A percentile compares a stretch with the other conserved stretches of the same genome.
Evolutionary conservation across 768 basidiomycete genomes (phyloP).

Genomic region (Tubosaeta sp.): DNA sequence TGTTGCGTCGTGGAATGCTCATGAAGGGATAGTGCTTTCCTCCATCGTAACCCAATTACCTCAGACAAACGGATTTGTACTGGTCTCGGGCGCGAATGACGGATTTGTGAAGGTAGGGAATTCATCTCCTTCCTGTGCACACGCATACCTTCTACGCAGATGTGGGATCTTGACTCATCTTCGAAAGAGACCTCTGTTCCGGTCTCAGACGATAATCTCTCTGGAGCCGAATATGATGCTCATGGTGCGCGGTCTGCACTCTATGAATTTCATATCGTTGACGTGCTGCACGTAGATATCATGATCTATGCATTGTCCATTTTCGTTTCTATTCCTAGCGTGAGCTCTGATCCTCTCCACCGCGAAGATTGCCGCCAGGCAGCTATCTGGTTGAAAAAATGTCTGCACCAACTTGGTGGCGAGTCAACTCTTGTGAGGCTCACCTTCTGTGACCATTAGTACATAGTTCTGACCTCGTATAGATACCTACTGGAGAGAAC

Average conservation of each 20-base stretch:
- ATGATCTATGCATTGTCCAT: constrained; percentile 77
- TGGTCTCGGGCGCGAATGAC: constrained; percentile 84
- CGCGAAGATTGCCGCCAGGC: constrained; percentile 91
- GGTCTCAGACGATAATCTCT: neutral
- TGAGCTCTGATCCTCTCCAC: constrained; percentile 64
- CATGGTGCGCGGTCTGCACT: constrained; percentile 13
- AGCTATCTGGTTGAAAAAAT: constrained; percentile 88
- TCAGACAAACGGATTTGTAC: constrained; percentile 24
- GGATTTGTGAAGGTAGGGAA: constrained; percentile 68
- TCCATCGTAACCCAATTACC: constrained; percentile 52
- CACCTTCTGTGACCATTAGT: neutral
- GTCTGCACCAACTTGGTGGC: constrained; percentile 84
- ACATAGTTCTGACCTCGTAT: neutral
- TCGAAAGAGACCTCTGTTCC: neutral
- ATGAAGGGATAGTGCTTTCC: constrained; percentile 79
- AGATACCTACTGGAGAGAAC: constrained; percentile 76
- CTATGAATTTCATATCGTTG: neutral
- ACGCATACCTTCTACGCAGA: constrained; percentile 27
- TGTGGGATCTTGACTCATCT: constrained; percentile 50
- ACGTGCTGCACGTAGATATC: constrained; percentile 43
- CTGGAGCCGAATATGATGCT: constrained; percentile 14
- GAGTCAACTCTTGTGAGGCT: constrained; percentile 62
- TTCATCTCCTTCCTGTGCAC: neutral
- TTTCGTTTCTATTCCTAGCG: constrained; percentile 83
- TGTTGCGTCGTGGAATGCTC: constrained; percentile 77